phyloP scores from a whole-genome alignment of 208 protist species.

The Blastocrithidia nonstop region DNA sequence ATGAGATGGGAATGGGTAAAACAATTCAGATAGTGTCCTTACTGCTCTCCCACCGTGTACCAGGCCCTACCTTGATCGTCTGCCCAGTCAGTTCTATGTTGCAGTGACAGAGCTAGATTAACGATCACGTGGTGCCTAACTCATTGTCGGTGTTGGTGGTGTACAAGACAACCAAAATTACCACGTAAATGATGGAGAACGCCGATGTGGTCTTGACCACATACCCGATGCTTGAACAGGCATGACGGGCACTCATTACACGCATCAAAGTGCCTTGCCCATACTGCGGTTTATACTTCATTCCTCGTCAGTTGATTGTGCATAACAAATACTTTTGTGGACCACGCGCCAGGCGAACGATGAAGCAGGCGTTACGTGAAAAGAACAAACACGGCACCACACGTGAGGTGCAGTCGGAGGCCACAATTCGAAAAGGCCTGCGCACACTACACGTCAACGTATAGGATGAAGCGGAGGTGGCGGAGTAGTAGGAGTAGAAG shows the following conservation, averaged over 20 bases:
- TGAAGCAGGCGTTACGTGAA: conserved; percentile 76
- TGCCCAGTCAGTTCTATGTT: conserved; percentile 86
- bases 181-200: conserved; percentile 44
- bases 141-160: conserved; percentile 65
- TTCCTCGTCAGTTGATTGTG: conserved; percentile 73
- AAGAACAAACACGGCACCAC: conserved; percentile 11
- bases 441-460: conserved; percentile 60
- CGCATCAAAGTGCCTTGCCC: conserved; percentile 76
- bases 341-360: conserved; percentile 61
- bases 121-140: conserved; percentile 45
- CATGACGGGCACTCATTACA: conserved; percentile 70
- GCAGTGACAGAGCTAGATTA: conserved; percentile 85
- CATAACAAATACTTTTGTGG: conserved; percentile 92
- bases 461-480: conserved; percentile 12
- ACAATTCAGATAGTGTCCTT: conserved; percentile 92
- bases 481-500: neutral
- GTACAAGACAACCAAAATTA: conserved; percentile 33
- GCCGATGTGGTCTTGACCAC: conserved; percentile 91
- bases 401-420: conserved; percentile 37
- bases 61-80: conserved; percentile 78
- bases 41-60: conserved; percentile 52
- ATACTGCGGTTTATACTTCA: conserved; percentile 79
- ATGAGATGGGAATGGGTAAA: conserved; percentile 98
- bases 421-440: conserved; percentile 71
- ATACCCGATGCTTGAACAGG: conserved; percentile 85